These are phyloP conservation scores for Pseudogymnoascus sp. DNA, from an alignment of 2,329 filamentous ascomycete species.

Conservation along the genomic window DNA sequence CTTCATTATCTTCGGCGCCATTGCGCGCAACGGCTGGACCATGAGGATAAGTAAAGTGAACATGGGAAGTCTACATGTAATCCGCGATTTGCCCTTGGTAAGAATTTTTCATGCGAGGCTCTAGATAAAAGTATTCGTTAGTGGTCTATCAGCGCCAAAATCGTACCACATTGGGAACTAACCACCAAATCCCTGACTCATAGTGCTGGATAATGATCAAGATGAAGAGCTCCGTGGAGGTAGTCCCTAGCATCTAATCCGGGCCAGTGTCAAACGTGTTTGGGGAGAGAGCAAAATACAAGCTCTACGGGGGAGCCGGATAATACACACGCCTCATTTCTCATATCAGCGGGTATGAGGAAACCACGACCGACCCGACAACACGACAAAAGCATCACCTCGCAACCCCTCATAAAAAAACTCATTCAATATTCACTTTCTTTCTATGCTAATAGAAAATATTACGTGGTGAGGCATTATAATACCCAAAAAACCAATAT, in stretches of 20 bases:
- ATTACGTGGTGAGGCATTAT: no score
- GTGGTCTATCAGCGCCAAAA: neutral
- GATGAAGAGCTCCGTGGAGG: neutral
- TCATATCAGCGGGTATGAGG: neutral
- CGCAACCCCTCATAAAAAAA: neutral
- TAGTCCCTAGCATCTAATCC: neutral
- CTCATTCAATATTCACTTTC: conserved; percentile 1
- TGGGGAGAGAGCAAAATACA: neutral
- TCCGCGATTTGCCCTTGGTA: neutral
- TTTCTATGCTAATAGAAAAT: no score
- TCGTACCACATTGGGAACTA: neutral
- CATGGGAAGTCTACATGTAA: neutral
- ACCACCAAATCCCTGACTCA: neutral
- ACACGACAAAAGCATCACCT: neutral
- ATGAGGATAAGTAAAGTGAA: neutral
- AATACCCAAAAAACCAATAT: no score
- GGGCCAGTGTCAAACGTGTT: neutral
- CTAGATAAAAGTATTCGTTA: neutral
- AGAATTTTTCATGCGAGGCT: neutral
- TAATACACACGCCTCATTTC: neutral
- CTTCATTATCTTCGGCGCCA: neutral
- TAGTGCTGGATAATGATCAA: neutral
- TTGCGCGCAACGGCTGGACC: neutral
- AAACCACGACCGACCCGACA: neutral
- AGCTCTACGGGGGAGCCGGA: neutral